Evolutionary conservation across 2,329 filamentous ascomycete genomes (phyloP), one percentile per base, ranked within the genome.

Genomic region (Herpotrichia juniperi): DNA sequence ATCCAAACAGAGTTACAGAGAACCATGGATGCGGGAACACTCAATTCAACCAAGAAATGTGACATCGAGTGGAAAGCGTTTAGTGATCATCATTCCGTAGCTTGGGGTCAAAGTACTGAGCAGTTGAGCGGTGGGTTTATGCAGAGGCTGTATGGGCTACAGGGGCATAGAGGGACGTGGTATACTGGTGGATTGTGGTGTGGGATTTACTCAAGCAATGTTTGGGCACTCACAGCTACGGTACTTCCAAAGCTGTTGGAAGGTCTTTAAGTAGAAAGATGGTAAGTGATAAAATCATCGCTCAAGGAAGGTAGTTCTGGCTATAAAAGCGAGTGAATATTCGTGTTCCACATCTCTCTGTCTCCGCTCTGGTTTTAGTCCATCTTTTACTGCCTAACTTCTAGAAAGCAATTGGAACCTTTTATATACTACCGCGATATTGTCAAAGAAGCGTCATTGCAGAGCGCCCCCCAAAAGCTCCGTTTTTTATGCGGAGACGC

Each of bases 171-270:
- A 28, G 11, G 19, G 12, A 62, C 59, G 22, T 66, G 58, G 58
- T 66, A 56, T 42, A 58, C 57, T 2, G 62, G 62, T 19, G 53
- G 53, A 22, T 51, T 35, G 2, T 65, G 57, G 54, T 44, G 42
- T 16, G 56, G 50, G 24, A 50, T 56, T 16, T 65, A 62, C 43
- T 54, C 56, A 28, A 61, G 56, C 39, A 62, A 57, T 4, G 42
- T 63, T 31, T 67, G 62, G 62, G 48, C 50, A 3, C 60, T 54
- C 42, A 62, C 56, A 1, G 61, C 64, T 21, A 60, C 52, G 1
- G 52, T 63, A 1, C 43, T 64, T 39, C 39, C 48, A 31, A 58
- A 45, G 30, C 19, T 66, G 32, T 16, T 65, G 32, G n/a, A n/a
- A n/a, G n/a, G n/a, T 31, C 30, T 31, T 9, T n/a, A n/a, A n/a